Percentiles rank a stretch among this genome's conserved stretches.
Conservation (phyloP, 768 basidiomycete genomes). For the Phylloporus sp. region DNA sequence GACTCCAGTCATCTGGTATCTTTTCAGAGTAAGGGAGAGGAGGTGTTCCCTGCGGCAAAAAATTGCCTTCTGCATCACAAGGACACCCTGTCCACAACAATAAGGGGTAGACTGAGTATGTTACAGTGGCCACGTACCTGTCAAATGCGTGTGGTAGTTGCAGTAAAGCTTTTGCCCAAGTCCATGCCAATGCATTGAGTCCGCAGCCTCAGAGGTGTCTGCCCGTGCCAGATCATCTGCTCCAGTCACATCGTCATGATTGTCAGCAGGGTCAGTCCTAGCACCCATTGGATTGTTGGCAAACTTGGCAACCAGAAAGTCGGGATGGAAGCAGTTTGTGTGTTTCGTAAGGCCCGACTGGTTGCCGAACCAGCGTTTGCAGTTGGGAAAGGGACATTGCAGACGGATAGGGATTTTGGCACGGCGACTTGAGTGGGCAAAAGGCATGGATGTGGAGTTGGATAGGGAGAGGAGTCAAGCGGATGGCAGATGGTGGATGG, state of each 20-base stretch:
- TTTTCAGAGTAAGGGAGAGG: background rate
- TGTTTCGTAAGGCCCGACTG: background rate
- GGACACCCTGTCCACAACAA: background rate
- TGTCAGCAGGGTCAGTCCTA: background rate
- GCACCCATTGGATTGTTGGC: background rate
- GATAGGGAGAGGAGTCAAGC: too few species aligned
- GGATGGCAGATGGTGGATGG: too few species aligned
- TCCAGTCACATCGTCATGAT: background rate
- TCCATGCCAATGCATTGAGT: background rate
- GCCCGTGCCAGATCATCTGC: background rate
- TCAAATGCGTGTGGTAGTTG: conserved; percentile 6
- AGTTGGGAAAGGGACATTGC: background rate
- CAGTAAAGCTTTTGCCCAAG: background rate
- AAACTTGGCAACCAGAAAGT: background rate
- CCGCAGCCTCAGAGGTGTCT: background rate
- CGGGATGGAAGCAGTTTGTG: background rate
- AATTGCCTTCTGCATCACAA: background rate
- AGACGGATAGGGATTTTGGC: background rate
- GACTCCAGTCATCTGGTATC: background rate
- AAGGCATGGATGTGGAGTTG: background rate
- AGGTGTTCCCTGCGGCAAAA: conserved; percentile 7
- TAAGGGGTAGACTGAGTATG: background rate
- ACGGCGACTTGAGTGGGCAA: background rate
- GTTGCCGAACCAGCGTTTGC: background rate
- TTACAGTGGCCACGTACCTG: background rate